Evolutionary conservation across 768 basidiomycete species (phyloP), one percentile per base, ranked within the genome.

Genomic region (Pluteus cervinus): DNA sequence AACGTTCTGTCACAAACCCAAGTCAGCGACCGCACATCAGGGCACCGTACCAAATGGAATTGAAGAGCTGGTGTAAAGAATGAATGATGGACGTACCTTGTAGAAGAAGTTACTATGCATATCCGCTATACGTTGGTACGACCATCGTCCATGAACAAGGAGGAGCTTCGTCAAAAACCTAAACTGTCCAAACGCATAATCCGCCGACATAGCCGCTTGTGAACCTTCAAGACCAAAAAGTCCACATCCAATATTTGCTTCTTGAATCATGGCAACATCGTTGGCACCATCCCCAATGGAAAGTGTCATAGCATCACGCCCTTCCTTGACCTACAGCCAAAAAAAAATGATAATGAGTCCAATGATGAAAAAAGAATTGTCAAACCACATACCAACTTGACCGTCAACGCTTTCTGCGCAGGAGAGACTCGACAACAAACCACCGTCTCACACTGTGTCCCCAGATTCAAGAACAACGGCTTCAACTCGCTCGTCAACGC

Each of bases 31-130:
- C 10, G 8, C 7, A 21, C 4, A 29, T 16, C 29, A 30, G 6
- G 24, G 3, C 5, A 24, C 7, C 36, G 39, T 21, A 24, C 39
- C 35, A 25, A 30, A 34, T 20, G 10, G 11, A 33, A 10, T 17
- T 3, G 11, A 21, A 12, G 11, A 11, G n/a, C 1, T 9, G 2
- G 11, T 11, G 4, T 9, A 29, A 25, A 16, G 24, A 4, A 33
- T 17, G 17, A 23, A 4, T 15, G 14, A 17, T 15, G 20, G 16
- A 51, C 68, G 34, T 26, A 88, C 87, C 77, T 98, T 98, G 74
- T 97, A 97, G 64, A 98, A 98, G 68, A 97, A 98, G 61, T 92
- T 96, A 51, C 81, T 82, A 48, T 93, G 88, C 91, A 97, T 94
- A 52, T 94, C 91, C 11, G 93, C 91, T 29, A 97, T 70, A 29